Evolutionary conservation across 148 eudicot species (phyloP), one percentile per base, ranked within the genome.

Genomic region (Fallopia convolvulus): DNA sequence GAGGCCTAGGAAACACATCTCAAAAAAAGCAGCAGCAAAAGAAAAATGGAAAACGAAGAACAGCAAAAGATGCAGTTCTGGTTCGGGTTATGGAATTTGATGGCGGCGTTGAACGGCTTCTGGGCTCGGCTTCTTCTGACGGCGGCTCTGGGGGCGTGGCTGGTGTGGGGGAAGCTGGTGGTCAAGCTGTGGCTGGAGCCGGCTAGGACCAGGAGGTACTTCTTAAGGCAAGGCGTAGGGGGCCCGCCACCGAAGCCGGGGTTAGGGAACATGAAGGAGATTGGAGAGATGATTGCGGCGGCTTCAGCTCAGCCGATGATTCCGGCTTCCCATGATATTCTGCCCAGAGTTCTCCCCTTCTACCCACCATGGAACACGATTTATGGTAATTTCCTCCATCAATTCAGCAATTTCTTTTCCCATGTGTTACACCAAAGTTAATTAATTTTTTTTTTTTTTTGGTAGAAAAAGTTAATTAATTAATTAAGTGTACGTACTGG

Each of bases 331-430:
- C 97, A 94, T 73, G 84, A 94, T 68, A 89, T 94, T 11, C 92
- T 94, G 14, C 97, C 98, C 40, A 86, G 97, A 75, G 98, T 92
- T 15, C 97, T 94, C 70, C 87, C 98, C 74, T 94, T 94, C 83
- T 92, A 92, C n/a, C 75, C 98, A 92, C 65, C 97, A 36, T 94
- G 98, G 98, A 90, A 92, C 85, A 92, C 90, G 81, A 80, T 93
- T 10, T 93, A 91, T 83, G 98, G 98, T 93, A 90, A 73, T 39
- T n/a, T n/a, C n/a, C n/a, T n/a, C n/a, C n/a, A n/a, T n/a, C n/a
- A n/a, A n/a, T n/a, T n/a, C n/a, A n/a, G n/a, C n/a, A n/a, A n/a
- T n/a, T 60, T 36, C 39, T 36, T 36, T 2, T 36, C 39, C 39
- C 3, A 36, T 36, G 39, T 36, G 39, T 36, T 36, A 36, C 4